Percentiles rank a stretch among this genome's conserved stretches.
These are phyloP conservation scores for Lactarius akahatsu DNA, from an alignment of 768 basidiomycete species.

Conservation along the genomic window DNA sequence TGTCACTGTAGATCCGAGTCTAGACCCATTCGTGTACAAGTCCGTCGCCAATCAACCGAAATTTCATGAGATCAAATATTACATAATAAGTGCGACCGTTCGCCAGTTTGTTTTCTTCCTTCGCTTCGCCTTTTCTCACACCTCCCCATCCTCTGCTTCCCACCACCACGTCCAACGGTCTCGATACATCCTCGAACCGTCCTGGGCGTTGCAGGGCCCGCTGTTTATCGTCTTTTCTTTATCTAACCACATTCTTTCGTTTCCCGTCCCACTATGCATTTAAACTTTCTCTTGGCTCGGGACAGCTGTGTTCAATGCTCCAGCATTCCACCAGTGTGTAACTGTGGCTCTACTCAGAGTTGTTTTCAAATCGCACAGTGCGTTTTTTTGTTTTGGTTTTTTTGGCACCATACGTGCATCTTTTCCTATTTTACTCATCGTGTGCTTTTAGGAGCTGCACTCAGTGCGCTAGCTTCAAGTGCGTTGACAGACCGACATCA, in stretches of 20 bases:
- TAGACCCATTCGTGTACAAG: neutral
- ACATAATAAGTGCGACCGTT: neutral
- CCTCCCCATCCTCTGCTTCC: neutral
- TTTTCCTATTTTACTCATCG: neutral
- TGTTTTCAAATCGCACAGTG: slow-evolving; percentile 65
- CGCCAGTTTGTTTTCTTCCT: neutral
- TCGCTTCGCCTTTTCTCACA: neutral
- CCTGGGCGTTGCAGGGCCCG: neutral
- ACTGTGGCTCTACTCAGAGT: slow-evolving; percentile 52
- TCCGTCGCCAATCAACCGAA: neutral
- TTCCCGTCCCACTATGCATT: slow-evolving; percentile 28
- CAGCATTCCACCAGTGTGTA: slow-evolving; percentile 46
- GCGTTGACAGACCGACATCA: slow-evolving; percentile 40
- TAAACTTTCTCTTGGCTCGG: slow-evolving; percentile 28
- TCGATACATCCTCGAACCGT: slow-evolving; percentile 1
- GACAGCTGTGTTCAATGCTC: slow-evolving; percentile 49
- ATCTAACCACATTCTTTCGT: slow-evolving; percentile 25
- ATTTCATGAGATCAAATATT: slow-evolving; percentile 2
- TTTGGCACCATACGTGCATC: neutral
- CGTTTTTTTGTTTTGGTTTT: slow-evolving; percentile 29
- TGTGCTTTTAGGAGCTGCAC: slow-evolving; percentile 53
- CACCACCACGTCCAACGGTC: neutral
- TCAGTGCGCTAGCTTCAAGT: slow-evolving; percentile 53
- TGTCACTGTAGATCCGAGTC: neutral
- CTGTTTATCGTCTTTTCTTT: neutral